phyloP scores from a whole-genome alignment of 2,329 filamentous ascomycete genomes.

The Penicillium sp. region DNA sequence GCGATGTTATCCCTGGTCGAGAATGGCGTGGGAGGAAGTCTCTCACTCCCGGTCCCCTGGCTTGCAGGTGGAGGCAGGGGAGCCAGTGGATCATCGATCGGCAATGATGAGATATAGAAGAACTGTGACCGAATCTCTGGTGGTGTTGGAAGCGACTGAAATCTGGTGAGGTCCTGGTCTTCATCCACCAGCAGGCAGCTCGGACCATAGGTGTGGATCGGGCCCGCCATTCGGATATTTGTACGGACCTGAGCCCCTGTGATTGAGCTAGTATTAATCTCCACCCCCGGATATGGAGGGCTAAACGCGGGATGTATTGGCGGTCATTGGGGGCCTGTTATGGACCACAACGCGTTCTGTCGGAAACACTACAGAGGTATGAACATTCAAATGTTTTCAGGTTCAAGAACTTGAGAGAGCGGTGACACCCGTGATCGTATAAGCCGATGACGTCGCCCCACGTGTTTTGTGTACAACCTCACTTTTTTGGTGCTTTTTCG shows the following conservation, averaged over 20 bases:
- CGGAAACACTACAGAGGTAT: background rate
- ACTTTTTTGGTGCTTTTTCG: background rate
- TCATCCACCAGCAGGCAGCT: slow-evolving; percentile 52
- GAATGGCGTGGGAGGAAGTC: slow-evolving; percentile 70
- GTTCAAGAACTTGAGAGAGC: background rate
- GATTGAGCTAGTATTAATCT: background rate
- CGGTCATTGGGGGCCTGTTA: slow-evolving; percentile 14
- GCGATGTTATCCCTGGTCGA: slow-evolving; percentile 73
- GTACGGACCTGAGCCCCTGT: background rate
- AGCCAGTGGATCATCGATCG: slow-evolving; percentile 86
- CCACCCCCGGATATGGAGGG: background rate
- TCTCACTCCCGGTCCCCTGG: slow-evolving; percentile 49
- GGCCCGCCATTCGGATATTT: slow-evolving; percentile 35
- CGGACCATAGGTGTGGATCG: slow-evolving; percentile 58
- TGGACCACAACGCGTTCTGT: slow-evolving; percentile 1
- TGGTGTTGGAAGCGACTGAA: slow-evolving; percentile 49
- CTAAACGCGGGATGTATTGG: slow-evolving; percentile 8
- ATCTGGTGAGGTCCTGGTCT: slow-evolving; percentile 32
- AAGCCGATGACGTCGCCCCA: slow-evolving; percentile 37
- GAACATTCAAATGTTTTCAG: background rate
- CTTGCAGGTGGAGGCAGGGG: slow-evolving; percentile 56
- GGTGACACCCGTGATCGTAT: slow-evolving; percentile 9
- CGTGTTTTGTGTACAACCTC: slow-evolving; percentile 22
- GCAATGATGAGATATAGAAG: slow-evolving; percentile 78
- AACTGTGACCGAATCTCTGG: slow-evolving; percentile 65